Conservation (phyloP, 805 yeast genomes). For the Clavispora fructus region DNA sequence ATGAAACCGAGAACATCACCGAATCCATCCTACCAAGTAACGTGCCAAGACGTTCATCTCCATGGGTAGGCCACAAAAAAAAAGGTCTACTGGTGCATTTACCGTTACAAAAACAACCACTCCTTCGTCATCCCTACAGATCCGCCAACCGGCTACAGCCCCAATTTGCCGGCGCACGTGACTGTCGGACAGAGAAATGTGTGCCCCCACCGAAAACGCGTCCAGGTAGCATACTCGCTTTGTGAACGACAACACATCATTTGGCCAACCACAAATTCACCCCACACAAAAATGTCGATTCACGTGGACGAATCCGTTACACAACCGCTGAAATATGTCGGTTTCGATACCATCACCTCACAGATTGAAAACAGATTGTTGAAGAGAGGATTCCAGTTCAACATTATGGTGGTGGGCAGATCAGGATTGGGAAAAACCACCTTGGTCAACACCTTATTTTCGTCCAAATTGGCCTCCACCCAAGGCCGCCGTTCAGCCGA, state of each 20-base stretch:
- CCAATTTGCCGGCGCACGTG: neutral
- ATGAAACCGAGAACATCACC: too few species aligned
- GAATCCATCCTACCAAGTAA: too few species aligned
- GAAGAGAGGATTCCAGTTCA: constrained; percentile 91
- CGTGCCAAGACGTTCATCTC: too few species aligned
- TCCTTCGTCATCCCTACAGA: too few species aligned
- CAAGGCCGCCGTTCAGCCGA: constrained; percentile 63
- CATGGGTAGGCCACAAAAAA: too few species aligned
- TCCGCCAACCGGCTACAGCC: too few species aligned
- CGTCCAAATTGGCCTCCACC: constrained; percentile 70
- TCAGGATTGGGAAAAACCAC: constrained; percentile 96
- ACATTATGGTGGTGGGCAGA: constrained; percentile 84
- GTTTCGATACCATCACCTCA: constrained; percentile 92
- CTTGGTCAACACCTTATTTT: constrained; percentile 81
- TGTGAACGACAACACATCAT: constrained; percentile 1
- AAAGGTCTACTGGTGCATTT: too few species aligned
- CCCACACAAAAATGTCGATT: constrained; percentile 11
- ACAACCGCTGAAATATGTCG: constrained; percentile 79
- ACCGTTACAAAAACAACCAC: too few species aligned
- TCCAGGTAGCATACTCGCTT: neutral
- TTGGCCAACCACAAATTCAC: neutral
- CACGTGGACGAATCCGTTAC: constrained; percentile 14
- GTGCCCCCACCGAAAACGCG: neutral
- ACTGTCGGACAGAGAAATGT: neutral
- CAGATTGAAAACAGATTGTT: constrained; percentile 91